A percentile compares a stretch with the other conserved stretches of the same genome.
Conservation (phyloP, 164 flowering plant genomes). For the Umbellularia californica region DNA sequence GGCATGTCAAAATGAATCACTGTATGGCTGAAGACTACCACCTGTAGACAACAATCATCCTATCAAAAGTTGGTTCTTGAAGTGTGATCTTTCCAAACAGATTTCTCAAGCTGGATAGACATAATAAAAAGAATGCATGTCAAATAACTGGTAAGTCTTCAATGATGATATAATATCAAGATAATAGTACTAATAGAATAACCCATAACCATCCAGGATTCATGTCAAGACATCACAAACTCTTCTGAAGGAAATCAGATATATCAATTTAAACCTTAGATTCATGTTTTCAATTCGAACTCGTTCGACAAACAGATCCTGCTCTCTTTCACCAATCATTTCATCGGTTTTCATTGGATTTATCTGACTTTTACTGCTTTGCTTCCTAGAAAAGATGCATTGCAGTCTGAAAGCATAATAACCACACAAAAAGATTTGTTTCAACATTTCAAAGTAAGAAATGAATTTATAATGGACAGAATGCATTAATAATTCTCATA, state of each 20-base stretch:
- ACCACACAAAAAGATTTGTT: slow-evolving; percentile 6
- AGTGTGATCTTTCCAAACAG: slow-evolving; percentile 63
- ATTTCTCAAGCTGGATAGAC: slow-evolving; percentile 44
- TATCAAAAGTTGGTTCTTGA: slow-evolving; percentile 95
- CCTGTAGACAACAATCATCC: slow-evolving; percentile 96
- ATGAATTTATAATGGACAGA: neutral
- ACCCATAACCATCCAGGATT: neutral
- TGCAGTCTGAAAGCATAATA: slow-evolving; percentile 46
- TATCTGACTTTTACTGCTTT: slow-evolving; percentile 27
- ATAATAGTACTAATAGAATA: neutral
- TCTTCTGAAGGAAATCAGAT: neutral
- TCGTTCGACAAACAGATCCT: slow-evolving; percentile 66
- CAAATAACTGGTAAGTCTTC: neutral
- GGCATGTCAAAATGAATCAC: neutral
- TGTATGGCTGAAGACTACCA: slow-evolving; percentile 11
- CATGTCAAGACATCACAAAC: neutral
- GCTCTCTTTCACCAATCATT: slow-evolving; percentile 31
- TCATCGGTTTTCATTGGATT: slow-evolving; percentile 78
- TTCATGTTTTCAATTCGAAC: slow-evolving; percentile 81
- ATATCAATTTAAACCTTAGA: slow-evolving; percentile 46
- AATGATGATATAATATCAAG: neutral
- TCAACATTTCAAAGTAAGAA: slow-evolving; percentile 1
- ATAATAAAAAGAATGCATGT: slow-evolving; percentile 8
- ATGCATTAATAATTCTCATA: neutral
- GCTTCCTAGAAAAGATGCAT: slow-evolving; percentile 42